Conservation (phyloP, 2,329 filamentous ascomycete species). For the Aspergillus caelatus region DNA sequence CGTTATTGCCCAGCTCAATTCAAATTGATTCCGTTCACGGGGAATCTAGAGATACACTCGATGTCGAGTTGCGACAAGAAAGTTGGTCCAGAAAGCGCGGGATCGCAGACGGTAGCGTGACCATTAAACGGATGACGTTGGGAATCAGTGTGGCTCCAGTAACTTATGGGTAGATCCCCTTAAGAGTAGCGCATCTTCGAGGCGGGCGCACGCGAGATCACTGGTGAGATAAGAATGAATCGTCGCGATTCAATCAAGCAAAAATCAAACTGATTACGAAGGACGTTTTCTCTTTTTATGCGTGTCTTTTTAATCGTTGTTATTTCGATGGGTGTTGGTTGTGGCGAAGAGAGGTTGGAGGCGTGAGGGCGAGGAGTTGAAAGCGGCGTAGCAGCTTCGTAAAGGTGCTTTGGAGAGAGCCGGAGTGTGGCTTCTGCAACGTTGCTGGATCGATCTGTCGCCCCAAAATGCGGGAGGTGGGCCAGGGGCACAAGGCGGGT, state of each 20-base stretch:
- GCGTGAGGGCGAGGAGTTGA: constrained; percentile 12
- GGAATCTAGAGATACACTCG: constrained; percentile 16
- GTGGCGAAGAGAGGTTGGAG: constrained; percentile 9
- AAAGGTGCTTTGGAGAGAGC: constrained; percentile 12
- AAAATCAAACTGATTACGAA: constrained; percentile 11
- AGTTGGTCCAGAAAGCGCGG: constrained; percentile 17
- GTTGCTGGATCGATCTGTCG: constrained; percentile 16
- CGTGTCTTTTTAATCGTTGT: not conserved
- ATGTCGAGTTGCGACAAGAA: constrained; percentile 14
- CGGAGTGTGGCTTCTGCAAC: constrained; percentile 22
- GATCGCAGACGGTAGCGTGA: constrained; percentile 36
- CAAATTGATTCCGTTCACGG: constrained; percentile 6
- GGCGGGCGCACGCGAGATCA: constrained; percentile 14
- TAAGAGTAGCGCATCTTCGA: constrained; percentile 32
- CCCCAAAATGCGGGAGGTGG: constrained; percentile 11
- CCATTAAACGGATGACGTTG: constrained; percentile 34
- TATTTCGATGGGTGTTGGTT: constrained; percentile 1
- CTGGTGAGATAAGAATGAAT: constrained; percentile 4
- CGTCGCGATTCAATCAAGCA: constrained; percentile 14
- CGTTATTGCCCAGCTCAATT: constrained; percentile 9
- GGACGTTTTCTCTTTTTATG: not conserved
- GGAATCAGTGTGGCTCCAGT: constrained; percentile 29
- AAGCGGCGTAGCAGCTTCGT: constrained; percentile 25
- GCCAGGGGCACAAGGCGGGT: constrained; percentile 4
- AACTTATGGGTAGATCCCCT: constrained; percentile 28